phyloP scores from a whole-genome alignment of 805 yeast genomes.

The Spencermartinsiella europaea region DNA sequence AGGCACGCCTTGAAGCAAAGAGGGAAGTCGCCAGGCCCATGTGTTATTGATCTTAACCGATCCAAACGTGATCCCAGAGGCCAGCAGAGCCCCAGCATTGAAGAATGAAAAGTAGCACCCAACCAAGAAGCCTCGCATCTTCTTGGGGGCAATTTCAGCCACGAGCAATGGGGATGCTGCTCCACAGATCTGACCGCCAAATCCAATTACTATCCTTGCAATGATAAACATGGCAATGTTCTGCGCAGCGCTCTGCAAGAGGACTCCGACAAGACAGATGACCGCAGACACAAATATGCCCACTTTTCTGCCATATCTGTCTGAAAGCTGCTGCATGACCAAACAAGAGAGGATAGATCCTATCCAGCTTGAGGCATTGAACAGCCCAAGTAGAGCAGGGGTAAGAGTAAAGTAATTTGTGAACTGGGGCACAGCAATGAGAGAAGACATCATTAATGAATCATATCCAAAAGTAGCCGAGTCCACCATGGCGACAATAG shows the following conservation, averaged over 20 bases:
- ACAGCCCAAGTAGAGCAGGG: slow-evolving; percentile 9
- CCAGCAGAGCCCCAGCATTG: slow-evolving; percentile 29
- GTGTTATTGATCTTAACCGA: neutral
- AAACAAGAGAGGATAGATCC: slow-evolving; percentile 12
- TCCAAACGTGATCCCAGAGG: slow-evolving; percentile 9
- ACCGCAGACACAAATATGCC: slow-evolving; percentile 14
- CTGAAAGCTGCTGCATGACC: slow-evolving; percentile 10
- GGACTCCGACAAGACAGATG: slow-evolving; percentile 10
- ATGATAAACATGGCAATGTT: slow-evolving; percentile 13
- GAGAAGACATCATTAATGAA: slow-evolving; percentile 6
- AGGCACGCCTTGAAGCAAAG: slow-evolving; percentile 22
- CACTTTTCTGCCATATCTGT: slow-evolving; percentile 13
- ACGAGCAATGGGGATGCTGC: slow-evolving; percentile 18
- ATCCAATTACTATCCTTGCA: slow-evolving; percentile 20
- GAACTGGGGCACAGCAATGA: slow-evolving; percentile 6
- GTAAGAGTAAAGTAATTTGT: slow-evolving; percentile 5
- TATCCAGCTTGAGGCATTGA: slow-evolving; percentile 5
- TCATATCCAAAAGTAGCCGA: slow-evolving; percentile 4
- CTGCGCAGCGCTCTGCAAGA: slow-evolving; percentile 10
- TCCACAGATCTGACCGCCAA: slow-evolving; percentile 13
- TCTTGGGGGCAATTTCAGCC: slow-evolving; percentile 19
- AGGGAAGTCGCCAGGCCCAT: slow-evolving; percentile 35
- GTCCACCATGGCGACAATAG: neutral
- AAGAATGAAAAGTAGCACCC: slow-evolving; percentile 1
- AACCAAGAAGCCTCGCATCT: slow-evolving; percentile 10